These are phyloP conservation scores for Coemansia sp. DNA, from an alignment of 192 early-diverging fungal species.

Conservation along the genomic window DNA sequence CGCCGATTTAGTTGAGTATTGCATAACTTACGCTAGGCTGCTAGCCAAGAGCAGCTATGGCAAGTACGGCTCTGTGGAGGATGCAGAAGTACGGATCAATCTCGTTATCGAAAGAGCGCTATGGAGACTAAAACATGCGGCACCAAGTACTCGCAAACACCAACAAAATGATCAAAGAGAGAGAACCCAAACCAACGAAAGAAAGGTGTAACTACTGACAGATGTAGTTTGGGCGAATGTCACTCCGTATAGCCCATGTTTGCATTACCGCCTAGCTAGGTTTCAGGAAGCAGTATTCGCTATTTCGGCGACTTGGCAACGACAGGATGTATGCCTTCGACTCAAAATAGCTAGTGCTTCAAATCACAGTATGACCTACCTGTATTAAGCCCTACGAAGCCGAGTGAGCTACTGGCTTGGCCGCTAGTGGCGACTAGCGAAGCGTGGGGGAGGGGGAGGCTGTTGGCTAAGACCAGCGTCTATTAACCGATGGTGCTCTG, in stretches of 20 bases:
- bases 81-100: neutral
- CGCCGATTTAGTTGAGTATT: neutral
- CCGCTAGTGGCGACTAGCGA: neutral
- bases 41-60: conserved; percentile 1
- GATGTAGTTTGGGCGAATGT: neutral
- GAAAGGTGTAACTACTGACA: neutral
- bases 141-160: conserved; percentile 2
- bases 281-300: conserved; percentile 6
- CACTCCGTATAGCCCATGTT: too few relatives aligned
- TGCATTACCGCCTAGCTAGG: too few relatives aligned
- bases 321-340: too few relatives aligned
- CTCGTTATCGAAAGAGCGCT: neutral
- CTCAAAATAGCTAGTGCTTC: too few relatives aligned
- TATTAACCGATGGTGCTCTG: conserved; percentile 6
- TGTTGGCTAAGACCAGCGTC: conserved; percentile 2
- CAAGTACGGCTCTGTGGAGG: neutral
- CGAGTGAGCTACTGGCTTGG: neutral
- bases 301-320: too few relatives aligned
- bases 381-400: conserved; percentile 3
- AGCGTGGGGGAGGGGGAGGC: neutral
- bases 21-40: conserved; percentile 7
- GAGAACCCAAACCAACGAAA: neutral
- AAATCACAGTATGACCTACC: conserved; percentile 1
- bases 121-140: conserved; percentile 9
- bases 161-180: neutral